Conservation (phyloP, 352 stramenopile genomes). For the Phytophthora fragariaefolia region DNA sequence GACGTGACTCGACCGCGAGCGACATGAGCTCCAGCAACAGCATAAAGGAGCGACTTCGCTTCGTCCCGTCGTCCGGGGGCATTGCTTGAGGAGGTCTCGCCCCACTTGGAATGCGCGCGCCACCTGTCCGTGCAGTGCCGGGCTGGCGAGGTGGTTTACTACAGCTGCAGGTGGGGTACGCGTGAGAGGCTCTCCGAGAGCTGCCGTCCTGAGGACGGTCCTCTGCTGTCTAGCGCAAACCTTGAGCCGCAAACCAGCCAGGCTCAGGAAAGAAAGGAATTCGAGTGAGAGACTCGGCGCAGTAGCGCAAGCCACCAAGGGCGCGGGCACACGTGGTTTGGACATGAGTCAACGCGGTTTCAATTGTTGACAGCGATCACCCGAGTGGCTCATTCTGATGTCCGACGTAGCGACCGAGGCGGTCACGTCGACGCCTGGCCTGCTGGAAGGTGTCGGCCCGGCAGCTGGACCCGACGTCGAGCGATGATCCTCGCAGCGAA, state of each 20-base stretch:
- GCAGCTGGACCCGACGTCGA: conserved; percentile 12
- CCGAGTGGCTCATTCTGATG: conserved; percentile 25
- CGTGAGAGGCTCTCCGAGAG: too few species aligned
- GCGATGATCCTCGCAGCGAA: background rate
- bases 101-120: conserved; percentile 11
- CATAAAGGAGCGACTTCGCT: conserved; percentile 27
- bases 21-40: conserved; percentile 14
- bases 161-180: conserved; percentile 10
- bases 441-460: conserved; percentile 4
- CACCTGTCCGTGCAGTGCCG: conserved; percentile 28
- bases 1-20: conserved; percentile 22
- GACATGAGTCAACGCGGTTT: background rate
- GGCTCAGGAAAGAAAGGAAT: conserved; percentile 15
- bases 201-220: too few species aligned
- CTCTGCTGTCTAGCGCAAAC: too few species aligned
- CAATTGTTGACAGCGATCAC: background rate
- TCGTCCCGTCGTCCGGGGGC: conserved; percentile 28
- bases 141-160: conserved; percentile 21
- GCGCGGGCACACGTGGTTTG: too few species aligned
- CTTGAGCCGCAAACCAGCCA: too few species aligned
- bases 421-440: conserved; percentile 1
- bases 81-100: conserved; percentile 23
- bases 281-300: background rate
- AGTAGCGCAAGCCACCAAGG: too few species aligned
- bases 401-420: conserved; percentile 13